These are phyloP conservation scores for Pyracantha coccinea DNA, from an alignment of 331 rosid species.

Conservation along the genomic window DNA sequence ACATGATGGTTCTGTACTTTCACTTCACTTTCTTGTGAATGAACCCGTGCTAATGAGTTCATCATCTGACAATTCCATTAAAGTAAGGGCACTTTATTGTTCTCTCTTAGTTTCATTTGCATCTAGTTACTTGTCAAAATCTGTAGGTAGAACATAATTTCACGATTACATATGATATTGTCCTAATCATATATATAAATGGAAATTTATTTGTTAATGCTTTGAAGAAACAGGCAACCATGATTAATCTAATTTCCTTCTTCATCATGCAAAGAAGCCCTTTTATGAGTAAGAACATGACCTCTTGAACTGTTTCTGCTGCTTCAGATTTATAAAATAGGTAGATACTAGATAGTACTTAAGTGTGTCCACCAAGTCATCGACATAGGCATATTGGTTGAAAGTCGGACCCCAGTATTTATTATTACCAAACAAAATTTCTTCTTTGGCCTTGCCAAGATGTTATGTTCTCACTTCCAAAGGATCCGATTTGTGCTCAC, in stretches of 20 bases:
- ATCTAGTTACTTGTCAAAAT: background rate
- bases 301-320: background rate
- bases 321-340: background rate
- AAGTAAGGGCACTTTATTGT: conserved; percentile 36
- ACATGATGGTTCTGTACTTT: conserved; percentile 61
- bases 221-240: background rate
- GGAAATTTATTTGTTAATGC: background rate
- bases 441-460: background rate
- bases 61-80: conserved; percentile 85
- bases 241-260: background rate
- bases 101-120: background rate
- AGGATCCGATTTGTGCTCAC: background rate
- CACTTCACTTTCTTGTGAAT: conserved; percentile 83
- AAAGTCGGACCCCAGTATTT: background rate
- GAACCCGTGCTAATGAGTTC: conserved; percentile 95
- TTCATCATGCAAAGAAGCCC: background rate
- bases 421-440: background rate
- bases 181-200: background rate
- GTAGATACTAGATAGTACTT: background rate
- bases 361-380: background rate
- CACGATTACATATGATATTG: background rate
- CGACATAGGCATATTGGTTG: background rate
- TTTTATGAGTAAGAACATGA: background rate
- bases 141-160: background rate
- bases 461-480: background rate